Evolutionary conservation across 2,329 filamentous ascomycete genomes (phyloP).

Genomic region (Fonsecaea pugnacius): DNA sequence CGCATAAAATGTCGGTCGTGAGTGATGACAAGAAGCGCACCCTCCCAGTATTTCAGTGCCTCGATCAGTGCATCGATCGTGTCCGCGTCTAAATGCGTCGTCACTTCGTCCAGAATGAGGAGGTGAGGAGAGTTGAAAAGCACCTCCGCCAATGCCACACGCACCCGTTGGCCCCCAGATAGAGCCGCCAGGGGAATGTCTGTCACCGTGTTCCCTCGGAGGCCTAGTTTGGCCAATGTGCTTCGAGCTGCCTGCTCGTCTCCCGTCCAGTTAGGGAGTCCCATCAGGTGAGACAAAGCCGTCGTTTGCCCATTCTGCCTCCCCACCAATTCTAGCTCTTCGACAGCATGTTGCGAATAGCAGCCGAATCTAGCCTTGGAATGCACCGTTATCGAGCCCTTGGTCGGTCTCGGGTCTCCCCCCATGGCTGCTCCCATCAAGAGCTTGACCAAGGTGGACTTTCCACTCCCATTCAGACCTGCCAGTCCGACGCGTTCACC

Average conservation of each 20-base stretch:
- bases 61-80: constrained; percentile 73
- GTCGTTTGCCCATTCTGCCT: constrained; percentile 60
- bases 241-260: constrained; percentile 71
- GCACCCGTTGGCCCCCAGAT: constrained; percentile 76
- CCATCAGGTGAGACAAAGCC: constrained; percentile 66
- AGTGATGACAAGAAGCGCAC: constrained; percentile 75
- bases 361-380: constrained; percentile 72
- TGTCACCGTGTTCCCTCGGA: constrained; percentile 71
- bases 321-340: constrained; percentile 65
- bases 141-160: constrained; percentile 69
- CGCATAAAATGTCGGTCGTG: constrained; percentile 84
- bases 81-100: constrained; percentile 82
- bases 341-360: constrained; percentile 80
- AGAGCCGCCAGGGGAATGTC: constrained; percentile 74
- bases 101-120: constrained; percentile 78
- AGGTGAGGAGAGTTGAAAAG: constrained; percentile 71
- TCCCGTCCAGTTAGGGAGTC: constrained; percentile 44
- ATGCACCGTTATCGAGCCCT: constrained; percentile 68
- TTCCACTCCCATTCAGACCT: constrained; percentile 80
- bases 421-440: constrained; percentile 62
- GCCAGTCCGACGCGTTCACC: constrained; percentile 76
- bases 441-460: constrained; percentile 76
- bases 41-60: constrained; percentile 70
- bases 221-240: constrained; percentile 69
- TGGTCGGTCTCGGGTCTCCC: constrained; percentile 51